Evolutionary conservation across 2,329 filamentous ascomycete genomes (phyloP), one percentile per base, ranked within the genome.

Genomic region (Scorias spongiosa): DNA sequence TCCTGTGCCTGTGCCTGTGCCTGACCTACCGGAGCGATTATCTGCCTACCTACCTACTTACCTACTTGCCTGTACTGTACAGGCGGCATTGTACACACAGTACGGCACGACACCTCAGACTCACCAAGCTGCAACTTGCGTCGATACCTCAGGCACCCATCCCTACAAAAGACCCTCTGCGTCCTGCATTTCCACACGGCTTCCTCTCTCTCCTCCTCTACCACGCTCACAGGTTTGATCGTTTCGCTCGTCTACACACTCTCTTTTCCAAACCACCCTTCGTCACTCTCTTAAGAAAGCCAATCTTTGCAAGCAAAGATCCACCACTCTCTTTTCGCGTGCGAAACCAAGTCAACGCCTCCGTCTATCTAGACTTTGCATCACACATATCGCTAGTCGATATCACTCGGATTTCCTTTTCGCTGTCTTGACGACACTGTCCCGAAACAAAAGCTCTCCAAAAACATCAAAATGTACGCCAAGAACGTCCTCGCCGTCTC

Each of bases 401-500:
- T 36, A 36, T 36, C 32, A 36, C 11, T 9, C 32, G 32, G 15
- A 36, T 15, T 15, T 12, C 32, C 9, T 36, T 15, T 36, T 36
- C 15, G 20, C 20, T 26, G 20, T 26, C 20, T 26, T 26, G 20
- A 26, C 20, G 20, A 26, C 20, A 26, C 20, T 26, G 4, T 26
- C 20, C 20, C 3, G 7, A 26, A 26, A 26, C 20, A 26, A 26
- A 26, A 26, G n/a, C 20, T 26, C 20, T 26, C 20, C 20, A 26
- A n/a, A n/a, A n/a, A 7, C 20, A 26, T 26, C 34, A 53, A 48
- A 17, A 60, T 60, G 57, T 55, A 51, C 46, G 44, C 56, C 54
- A 57, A 54, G 48, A 55, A 41, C 44, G 40, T 58, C 42, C 44
- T 58, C 51, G 53, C 54, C 49, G 38, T 53, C 15, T 46, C 52